Evolutionary conservation across 345 rosid genomes (phyloP), one percentile per base, ranked within the genome.

Genomic region (Reutealis trisperma): DNA sequence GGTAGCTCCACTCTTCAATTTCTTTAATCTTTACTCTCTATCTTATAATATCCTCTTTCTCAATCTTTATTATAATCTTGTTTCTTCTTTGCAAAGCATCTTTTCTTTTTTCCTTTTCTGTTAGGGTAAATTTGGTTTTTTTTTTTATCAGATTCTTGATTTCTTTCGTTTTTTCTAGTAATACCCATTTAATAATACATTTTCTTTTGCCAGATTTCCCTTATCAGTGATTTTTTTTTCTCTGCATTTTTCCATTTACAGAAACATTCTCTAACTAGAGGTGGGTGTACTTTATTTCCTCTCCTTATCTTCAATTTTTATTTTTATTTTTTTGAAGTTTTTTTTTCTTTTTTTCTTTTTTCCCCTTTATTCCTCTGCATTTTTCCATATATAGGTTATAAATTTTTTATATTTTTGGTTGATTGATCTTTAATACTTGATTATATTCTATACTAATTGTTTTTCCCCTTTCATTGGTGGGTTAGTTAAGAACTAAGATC

Each of bases 181-280:
- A 37, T 37, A 37, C 41, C 41, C 41, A 47, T 47, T 12, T 47
- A 9, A 1, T 0, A 1, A 45, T 19, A 8, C 1, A 8, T 57
- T 18, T 21, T n/a, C 8, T 18, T 54, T n/a, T 54, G 18, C 58
- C 18, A 18, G 19, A 15, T 15, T 15, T 15, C 58, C 58, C n/a
- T 54, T 6, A 27, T 51, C 34, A 21, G 16, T 18, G n/a, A 73
- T 13, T 4, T 22, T 21, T n/a, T 15, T 73, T 59, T 44, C 58
- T 41, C 24, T 34, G 7, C 52, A 41, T n/a, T 66, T 21, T 54
- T 66, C 67, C 41, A 27, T 67, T 67, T 67, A 64, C 62, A 63
- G 70, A 7, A 75, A 75, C 59, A 75, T 64, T 65, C 52, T 51
- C 49, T 2, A 8, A 45, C 37, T 51, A 12, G 10, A 2, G 37